Base-by-base conservation (phyloP, 75 land plant species). In the Picea sitchensis region DNA sequence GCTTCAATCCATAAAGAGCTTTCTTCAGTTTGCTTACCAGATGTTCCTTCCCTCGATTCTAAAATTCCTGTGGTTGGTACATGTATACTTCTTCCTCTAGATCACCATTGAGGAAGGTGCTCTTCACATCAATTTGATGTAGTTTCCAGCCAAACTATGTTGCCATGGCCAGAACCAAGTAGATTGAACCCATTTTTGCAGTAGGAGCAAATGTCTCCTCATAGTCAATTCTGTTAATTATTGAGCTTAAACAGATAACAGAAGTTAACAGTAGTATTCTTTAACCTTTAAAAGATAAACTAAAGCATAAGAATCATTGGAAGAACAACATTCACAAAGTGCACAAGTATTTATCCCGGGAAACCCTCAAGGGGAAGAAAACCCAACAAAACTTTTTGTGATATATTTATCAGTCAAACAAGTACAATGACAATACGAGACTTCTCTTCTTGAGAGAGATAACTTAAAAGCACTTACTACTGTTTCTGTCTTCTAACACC, bases 71-170 rank as follows among this genome's bases (percentile, higher is more conserved):
- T 3, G 78, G 81, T 58, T 73, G 81, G 6, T 44, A 5, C 59
- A 80, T 80, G 81, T 34, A 80, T 17, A 80, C 78, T 26, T 73
- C 59, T 58, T 73, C 59, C 41, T 59, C 3, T 15, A 80, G 41
- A 79, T 83, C 73, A 1, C 78, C 86, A 78, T 83, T 34, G 44
- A 83, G 67, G 69, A 77, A 84, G 4, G 73, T 80, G 36, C 72
- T 80, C 26, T 60, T 59, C 2, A 80, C 61, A 59, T 80, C 82
- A 21, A 80, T 63, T 59, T 80, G 86, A 15, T 34, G 17, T 9
- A 80, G 17, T 12, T 7, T 14, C 79, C 76, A 80, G 9, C 72
- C 73, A 9, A 6, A 14, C 41, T 11, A 5, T 21, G 11, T 9
- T 30, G 71, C 78, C 13, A 83, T 1, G n/a, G 81, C 3, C 0